phyloP scores from a whole-genome alignment of 495 filamentous ascomycete genomes.

The Penicillium tannophilum region DNA sequence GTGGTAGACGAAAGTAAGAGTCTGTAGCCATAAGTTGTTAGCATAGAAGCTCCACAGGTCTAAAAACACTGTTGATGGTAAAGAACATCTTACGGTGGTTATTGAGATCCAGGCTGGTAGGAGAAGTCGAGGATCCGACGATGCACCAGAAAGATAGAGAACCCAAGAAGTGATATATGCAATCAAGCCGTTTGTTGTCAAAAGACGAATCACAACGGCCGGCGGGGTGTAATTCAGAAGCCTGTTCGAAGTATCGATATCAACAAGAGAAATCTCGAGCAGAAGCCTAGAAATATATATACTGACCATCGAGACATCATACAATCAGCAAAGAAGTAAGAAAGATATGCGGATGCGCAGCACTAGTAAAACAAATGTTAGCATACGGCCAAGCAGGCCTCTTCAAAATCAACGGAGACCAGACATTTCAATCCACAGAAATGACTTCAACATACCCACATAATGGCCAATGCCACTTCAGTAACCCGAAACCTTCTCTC shows the following conservation, averaged over 20 bases:
- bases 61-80: slow-evolving; percentile 7
- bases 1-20: slow-evolving; percentile 77
- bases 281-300: background rate
- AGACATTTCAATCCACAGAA: background rate
- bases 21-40: slow-evolving; percentile 42
- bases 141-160: slow-evolving; percentile 73
- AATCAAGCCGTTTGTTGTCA: slow-evolving; percentile 77
- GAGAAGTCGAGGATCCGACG: slow-evolving; percentile 74
- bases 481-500: slow-evolving; percentile 65
- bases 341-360: slow-evolving; percentile 79
- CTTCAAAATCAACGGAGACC: background rate
- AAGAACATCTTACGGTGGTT: slow-evolving; percentile 56
- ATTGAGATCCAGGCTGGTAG: slow-evolving; percentile 86
- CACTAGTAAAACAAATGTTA: slow-evolving; percentile 52
- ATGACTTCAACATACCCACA: slow-evolving; percentile 67
- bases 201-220: slow-evolving; percentile 80
- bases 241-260: slow-evolving; percentile 42
- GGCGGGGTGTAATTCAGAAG: slow-evolving; percentile 85
- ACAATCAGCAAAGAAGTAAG: slow-evolving; percentile 88
- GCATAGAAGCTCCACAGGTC: background rate
- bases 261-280: background rate
- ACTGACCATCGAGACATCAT: slow-evolving; percentile 89
- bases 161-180: slow-evolving; percentile 81
- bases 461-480: slow-evolving; percentile 76
- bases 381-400: slow-evolving; percentile 1